phyloP scores from a whole-genome alignment of 768 basidiomycete species.

The Suillus brevipes region DNA sequence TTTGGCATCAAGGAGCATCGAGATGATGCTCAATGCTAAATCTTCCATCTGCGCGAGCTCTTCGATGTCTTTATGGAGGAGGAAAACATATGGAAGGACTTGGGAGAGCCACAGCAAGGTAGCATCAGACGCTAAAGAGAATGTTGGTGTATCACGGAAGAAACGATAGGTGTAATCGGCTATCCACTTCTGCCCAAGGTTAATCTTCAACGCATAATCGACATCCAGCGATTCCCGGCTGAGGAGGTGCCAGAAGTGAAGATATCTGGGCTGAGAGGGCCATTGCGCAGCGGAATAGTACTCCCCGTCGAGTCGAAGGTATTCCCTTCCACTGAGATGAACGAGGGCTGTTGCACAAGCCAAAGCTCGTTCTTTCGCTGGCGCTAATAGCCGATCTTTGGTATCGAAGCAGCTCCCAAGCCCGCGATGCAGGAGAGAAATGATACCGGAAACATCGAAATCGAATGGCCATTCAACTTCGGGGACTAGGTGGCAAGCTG shows the following conservation, averaged over 20 bases:
- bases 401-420: slow-evolving; percentile 13
- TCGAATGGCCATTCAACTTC: slow-evolving; percentile 19
- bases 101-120: slow-evolving; percentile 8
- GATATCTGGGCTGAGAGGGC: slow-evolving; percentile 8
- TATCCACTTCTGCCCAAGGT: slow-evolving; percentile 6
- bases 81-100: slow-evolving; percentile 10
- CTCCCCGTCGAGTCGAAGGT: slow-evolving; percentile 5
- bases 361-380: slow-evolving; percentile 14
- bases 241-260: slow-evolving; percentile 6
- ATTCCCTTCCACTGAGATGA: slow-evolving; percentile 11
- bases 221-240: slow-evolving; percentile 1
- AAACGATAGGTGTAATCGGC: slow-evolving; percentile 6
- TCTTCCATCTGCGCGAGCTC: slow-evolving; percentile 6
- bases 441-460: slow-evolving; percentile 11
- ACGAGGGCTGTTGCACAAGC: slow-evolving; percentile 14
- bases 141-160: slow-evolving; percentile 5
- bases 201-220: slow-evolving; percentile 7
- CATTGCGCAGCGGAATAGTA: slow-evolving; percentile 7
- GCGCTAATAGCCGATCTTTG: slow-evolving; percentile 2
- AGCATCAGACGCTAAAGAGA: slow-evolving; percentile 7
- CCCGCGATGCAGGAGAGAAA: slow-evolving; percentile 9
- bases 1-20: not conserved
- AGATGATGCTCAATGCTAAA: slow-evolving; percentile 3
- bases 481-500: slow-evolving; percentile 13
- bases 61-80: slow-evolving; percentile 4